These are phyloP conservation scores for Taiwanofungus camphoratus DNA, from an alignment of 1,284 basidiomycete species.

Conservation along the genomic window DNA sequence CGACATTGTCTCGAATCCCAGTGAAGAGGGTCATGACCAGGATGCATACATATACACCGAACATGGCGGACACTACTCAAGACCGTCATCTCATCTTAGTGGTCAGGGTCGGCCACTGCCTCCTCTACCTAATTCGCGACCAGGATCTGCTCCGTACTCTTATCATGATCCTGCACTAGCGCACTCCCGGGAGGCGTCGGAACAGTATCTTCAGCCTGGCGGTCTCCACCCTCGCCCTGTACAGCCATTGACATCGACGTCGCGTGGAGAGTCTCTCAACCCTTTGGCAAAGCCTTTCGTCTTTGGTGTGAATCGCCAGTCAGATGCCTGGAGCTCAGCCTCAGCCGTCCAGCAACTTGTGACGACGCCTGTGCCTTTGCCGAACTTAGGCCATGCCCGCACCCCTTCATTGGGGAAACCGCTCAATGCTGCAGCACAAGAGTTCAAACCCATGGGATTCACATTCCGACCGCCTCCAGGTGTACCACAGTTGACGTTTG, in stretches of 20 bases:
- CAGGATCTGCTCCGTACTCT: conserved; percentile 54
- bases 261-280: conserved; percentile 47
- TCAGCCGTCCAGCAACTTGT: conserved; percentile 20
- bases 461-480: conserved; percentile 67
- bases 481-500: conserved; percentile 50
- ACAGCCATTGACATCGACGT: conserved; percentile 17
- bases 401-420: conserved; percentile 57
- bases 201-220: conserved; percentile 24
- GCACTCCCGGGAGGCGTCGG: conserved; percentile 54
- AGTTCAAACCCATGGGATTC: conserved; percentile 71
- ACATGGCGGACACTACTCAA: conserved; percentile 23
- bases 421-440: conserved; percentile 70
- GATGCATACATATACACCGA: conserved; percentile 39
- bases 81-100: conserved; percentile 19
- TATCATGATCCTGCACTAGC: conserved; percentile 54
- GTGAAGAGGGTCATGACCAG: conserved; percentile 55
- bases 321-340: conserved; percentile 18
- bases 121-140: conserved; percentile 61
- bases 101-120: conserved; percentile 42
- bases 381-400: conserved; percentile 43
- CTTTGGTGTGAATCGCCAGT: conserved; percentile 43
- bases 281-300: conserved; percentile 78
- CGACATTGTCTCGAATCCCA: conserved; percentile 75
- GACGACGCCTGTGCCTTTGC: conserved; percentile 17
- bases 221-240: conserved; percentile 20